Percentiles rank a stretch among this genome's conserved stretches.
Evolutionary conservation across 2,329 filamentous ascomycete species (phyloP).

Genomic region (Fusarium chaquense): DNA sequence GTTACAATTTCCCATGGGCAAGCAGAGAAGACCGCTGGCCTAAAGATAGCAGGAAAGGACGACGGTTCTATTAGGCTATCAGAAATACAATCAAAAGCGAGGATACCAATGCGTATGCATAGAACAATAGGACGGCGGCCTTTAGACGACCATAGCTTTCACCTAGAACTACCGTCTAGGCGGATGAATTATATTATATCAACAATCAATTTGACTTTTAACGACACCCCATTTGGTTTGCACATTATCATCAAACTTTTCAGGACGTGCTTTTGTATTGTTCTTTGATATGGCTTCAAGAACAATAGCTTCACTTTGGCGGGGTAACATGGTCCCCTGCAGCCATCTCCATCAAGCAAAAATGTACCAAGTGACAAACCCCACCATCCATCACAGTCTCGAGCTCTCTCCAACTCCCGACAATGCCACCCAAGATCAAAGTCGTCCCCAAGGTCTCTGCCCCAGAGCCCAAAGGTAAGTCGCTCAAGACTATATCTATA

Average conservation of each 20-base stretch:
- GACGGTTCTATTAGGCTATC: background rate
- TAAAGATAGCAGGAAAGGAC: background rate
- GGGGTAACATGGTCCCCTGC: slow-evolving; percentile 39
- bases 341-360: slow-evolving; percentile 36
- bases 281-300: slow-evolving; percentile 26
- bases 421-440: slow-evolving; percentile 56
- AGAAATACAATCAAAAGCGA: background rate
- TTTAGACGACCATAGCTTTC: background rate
- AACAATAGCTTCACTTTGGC: slow-evolving; percentile 46
- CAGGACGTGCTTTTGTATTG: slow-evolving; percentile 29
- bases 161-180: background rate
- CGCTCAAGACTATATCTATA: background rate
- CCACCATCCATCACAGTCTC: slow-evolving; percentile 47
- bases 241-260: background rate
- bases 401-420: slow-evolving; percentile 40
- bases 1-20: background rate
- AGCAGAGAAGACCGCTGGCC: background rate
- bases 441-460: slow-evolving; percentile 50
- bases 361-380: slow-evolving; percentile 40
- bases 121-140: slow-evolving; percentile 12
- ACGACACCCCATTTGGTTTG: slow-evolving; percentile 10
- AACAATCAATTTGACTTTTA: slow-evolving; percentile 8
- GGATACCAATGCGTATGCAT: background rate
- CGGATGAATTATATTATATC: slow-evolving; percentile 1
- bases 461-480: slow-evolving; percentile 40